Evolutionary conservation across 768 basidiomycete species (phyloP).

Genomic region (Xerocomellus dryophilus): DNA sequence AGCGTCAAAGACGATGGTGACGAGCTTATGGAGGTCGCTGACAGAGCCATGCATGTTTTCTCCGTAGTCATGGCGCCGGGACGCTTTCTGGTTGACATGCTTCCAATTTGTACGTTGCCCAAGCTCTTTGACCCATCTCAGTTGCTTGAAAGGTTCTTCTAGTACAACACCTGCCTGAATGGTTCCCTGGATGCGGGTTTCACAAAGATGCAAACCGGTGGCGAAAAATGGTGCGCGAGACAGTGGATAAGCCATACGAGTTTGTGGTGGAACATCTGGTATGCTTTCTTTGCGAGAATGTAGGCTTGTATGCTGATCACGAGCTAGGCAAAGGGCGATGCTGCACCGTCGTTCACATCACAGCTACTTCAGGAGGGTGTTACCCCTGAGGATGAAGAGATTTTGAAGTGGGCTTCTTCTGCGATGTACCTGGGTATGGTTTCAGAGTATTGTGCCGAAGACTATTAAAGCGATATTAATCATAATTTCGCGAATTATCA

Average conservation of each 20-base stretch:
- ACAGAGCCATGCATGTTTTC: constrained; percentile 22
- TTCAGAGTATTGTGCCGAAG: background rate
- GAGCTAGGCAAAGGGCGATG: background rate
- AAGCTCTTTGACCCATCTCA: too few relatives aligned
- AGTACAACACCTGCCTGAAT: background rate
- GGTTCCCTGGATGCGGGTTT: too few relatives aligned
- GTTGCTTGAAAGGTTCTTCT: background rate
- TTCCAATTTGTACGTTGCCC: constrained; percentile 5
- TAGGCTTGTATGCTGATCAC: too few relatives aligned
- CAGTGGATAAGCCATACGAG: too few relatives aligned
- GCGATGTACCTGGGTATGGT: constrained; percentile 11
- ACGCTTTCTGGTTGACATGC: constrained; percentile 3
- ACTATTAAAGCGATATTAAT: background rate
- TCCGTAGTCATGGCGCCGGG: constrained; percentile 1
- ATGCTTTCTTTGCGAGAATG: too few relatives aligned
- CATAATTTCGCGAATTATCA: constrained; percentile 5
- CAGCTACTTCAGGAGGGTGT: background rate
- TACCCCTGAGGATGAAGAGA: constrained; percentile 8
- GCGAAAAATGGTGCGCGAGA: too few relatives aligned
- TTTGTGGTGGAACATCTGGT: too few relatives aligned
- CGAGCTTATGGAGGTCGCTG: constrained; percentile 29
- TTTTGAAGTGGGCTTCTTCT: constrained; percentile 12
- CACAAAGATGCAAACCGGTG: too few relatives aligned
- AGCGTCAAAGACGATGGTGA: constrained; percentile 30
- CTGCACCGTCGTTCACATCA: constrained; percentile 9